Evolutionary conservation across 768 basidiomycete genomes (phyloP), one percentile per base, ranked within the genome.

Genomic region (Termitomyces titanicus): DNA sequence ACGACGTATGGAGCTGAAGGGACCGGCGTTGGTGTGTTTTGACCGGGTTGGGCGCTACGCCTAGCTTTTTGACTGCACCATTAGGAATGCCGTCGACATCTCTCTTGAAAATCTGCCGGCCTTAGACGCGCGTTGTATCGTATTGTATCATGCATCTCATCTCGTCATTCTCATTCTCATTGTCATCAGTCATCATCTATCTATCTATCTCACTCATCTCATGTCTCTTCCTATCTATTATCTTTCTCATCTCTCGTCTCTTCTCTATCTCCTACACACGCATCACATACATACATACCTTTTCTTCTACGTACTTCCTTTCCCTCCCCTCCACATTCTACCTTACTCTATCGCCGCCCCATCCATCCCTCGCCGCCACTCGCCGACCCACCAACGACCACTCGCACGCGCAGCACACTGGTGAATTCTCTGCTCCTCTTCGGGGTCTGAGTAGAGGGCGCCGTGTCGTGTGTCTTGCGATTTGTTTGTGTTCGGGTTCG

Each of bases 351-450:
- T 3, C 50, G 25, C 20, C 11, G 3, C n/a, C n/a, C 24, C n/a
- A n/a, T n/a, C 18, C 49, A 3, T 17, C 29, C 25, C 37, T 10
- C 15, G 33, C 31, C 43, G 0, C 13, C 18, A 31, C 31, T 22
- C 37, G 12, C 51, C 33, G 20, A 34, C 10, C 47, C 46, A n/a
- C 54, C 43, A n/a, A n/a, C 38, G 44, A 33, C n/a, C 29, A 17
- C 27, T 5, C 56, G 25, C 38, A 31, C 39, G 44, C 37, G 31
- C 45, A n/a, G 12, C 47, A 17, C 40, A 42, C 7, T 43, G 49
- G 59, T 53, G 59, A 63, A 63, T 63, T 55, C 59, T 63, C 59
- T 63, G 61, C 61, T 63, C 61, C 61, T 54, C 59, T 63, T 58
- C 59, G 59, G 61, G 61, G 61, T 63, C 43, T 58, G 51, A 49